phyloP scores from a whole-genome alignment of 2,329 filamentous ascomycete species.

The Pezicula rhizophila region DNA sequence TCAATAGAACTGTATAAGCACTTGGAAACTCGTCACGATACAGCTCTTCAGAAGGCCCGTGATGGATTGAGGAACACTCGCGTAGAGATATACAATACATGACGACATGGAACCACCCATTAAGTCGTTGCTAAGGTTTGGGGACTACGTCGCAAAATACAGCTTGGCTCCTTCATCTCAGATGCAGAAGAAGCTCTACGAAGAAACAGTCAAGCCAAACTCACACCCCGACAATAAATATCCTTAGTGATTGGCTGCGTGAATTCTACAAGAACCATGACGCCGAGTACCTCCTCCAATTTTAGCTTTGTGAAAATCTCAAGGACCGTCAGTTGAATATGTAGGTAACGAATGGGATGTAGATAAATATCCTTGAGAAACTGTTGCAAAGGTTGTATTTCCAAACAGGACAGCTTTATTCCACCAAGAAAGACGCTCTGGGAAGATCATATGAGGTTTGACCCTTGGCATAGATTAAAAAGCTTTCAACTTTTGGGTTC shows the following conservation, averaged over 20 bases:
- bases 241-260: conserved; percentile 33
- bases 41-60: conserved; percentile 32
- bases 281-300: conserved; percentile 38
- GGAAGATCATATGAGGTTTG: conserved; percentile 37
- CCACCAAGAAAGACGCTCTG: conserved; percentile 34
- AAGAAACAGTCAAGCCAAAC: conserved; percentile 32
- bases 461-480: conserved; percentile 37
- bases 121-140: conserved; percentile 23
- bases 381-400: conserved; percentile 33
- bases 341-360: conserved; percentile 38
- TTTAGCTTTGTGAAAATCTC: conserved; percentile 40
- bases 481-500: conserved; percentile 34
- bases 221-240: conserved; percentile 29
- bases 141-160: conserved; percentile 41
- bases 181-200: conserved; percentile 33
- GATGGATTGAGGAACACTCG: conserved; percentile 34
- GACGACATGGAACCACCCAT: no score
- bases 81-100: conserved; percentile 22
- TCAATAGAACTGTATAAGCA: conserved; percentile 34
- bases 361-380: conserved; percentile 41
- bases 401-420: conserved; percentile 36
- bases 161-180: conserved; percentile 35
- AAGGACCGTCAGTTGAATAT: conserved; percentile 38
- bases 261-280: conserved; percentile 33
- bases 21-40: conserved; percentile 31